Evolutionary conservation across 257 asterid genomes (phyloP).

Genomic region (Avicennia marina): DNA sequence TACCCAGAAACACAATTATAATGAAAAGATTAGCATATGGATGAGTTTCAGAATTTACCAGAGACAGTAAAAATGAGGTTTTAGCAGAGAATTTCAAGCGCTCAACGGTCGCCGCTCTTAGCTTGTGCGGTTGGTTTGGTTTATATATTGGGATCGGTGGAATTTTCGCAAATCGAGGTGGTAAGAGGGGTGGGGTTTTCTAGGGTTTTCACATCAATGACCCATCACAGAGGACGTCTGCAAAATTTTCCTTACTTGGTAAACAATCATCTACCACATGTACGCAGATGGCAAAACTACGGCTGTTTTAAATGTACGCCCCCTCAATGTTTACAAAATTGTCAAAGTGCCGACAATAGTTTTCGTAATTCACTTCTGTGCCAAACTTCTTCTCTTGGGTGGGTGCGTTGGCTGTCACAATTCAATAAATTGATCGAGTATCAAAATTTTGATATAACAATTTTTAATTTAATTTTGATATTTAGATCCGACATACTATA

Average conservation of each 20-base stretch:
- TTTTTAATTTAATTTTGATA: too few relatives aligned
- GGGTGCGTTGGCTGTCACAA: too few relatives aligned
- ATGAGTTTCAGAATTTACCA: conserved; percentile 23
- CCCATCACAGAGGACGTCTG: conserved; percentile 8
- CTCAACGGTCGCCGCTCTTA: conserved; percentile 16
- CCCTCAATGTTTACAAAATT: too few relatives aligned
- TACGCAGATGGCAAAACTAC: too few relatives aligned
- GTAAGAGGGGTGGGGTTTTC: conserved; percentile 27
- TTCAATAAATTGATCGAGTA: too few relatives aligned
- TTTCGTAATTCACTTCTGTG: too few relatives aligned
- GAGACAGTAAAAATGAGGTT: conserved; percentile 1
- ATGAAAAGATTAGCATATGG: not conserved
- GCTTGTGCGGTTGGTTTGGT: conserved; percentile 8
- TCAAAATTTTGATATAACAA: too few relatives aligned
- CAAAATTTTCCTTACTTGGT: conserved; percentile 21
- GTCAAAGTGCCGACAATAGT: too few relatives aligned
- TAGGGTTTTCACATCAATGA: conserved; percentile 39
- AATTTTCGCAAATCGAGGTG: conserved; percentile 21
- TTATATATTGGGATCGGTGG: conserved; percentile 14
- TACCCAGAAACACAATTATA: not conserved
- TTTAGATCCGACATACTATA: too few relatives aligned
- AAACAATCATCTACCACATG: conserved; percentile 24
- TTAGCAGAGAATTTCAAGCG: conserved; percentile 5
- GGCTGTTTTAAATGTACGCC: too few relatives aligned
- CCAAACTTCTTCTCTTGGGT: too few relatives aligned